Conservation (phyloP, 345 rosid genomes). For the Boechera stricta region DNA sequence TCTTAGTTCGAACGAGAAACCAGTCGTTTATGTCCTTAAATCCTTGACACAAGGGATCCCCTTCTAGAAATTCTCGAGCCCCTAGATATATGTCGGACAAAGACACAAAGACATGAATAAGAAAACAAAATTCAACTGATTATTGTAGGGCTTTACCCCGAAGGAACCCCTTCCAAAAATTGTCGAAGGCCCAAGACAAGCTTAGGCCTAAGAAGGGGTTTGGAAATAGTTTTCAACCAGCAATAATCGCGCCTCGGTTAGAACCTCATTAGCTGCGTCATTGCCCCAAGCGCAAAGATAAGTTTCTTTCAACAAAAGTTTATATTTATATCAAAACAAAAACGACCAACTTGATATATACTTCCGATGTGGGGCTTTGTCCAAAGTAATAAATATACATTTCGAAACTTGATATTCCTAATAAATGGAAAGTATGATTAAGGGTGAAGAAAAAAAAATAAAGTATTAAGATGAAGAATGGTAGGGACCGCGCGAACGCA, state of each 20-base stretch:
- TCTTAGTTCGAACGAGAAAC: no score
- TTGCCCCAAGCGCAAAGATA: conserved; percentile 48
- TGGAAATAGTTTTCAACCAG: conserved; percentile 55
- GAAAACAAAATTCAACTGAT: not conserved
- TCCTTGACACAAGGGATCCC: no score
- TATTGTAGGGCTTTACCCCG: not conserved
- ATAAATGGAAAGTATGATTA: no score
- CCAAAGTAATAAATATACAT: no score
- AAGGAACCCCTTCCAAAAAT: conserved; percentile 12
- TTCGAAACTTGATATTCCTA: no score
- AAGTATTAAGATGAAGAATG: not conserved
- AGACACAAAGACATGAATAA: no score
- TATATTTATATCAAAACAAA: not conserved
- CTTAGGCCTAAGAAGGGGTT: conserved; percentile 45
- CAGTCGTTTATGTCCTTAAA: no score
- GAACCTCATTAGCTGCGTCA: conserved; percentile 49
- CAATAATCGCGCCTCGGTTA: conserved; percentile 52
- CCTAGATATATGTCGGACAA: no score
- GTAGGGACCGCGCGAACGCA: not conserved
- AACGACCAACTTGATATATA: not conserved
- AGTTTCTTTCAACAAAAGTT: not conserved
- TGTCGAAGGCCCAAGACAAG: not conserved
- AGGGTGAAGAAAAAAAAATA: no score
- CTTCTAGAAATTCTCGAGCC: no score
- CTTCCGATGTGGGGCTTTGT: not conserved